phyloP scores from a whole-genome alignment of 768 basidiomycete genomes.

The Suillus tomentosus region DNA sequence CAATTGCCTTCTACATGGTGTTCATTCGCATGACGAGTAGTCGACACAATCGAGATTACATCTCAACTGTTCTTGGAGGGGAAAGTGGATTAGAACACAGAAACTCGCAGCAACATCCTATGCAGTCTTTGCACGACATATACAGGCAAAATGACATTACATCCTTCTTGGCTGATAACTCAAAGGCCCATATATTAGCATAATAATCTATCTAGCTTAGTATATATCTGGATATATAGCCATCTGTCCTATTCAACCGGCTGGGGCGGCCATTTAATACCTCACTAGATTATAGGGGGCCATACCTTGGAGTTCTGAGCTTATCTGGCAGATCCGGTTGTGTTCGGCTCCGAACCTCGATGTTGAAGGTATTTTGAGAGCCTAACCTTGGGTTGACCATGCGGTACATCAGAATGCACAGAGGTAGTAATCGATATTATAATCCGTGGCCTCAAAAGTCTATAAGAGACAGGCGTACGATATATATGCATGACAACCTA shows the following conservation, averaged over 20 bases:
- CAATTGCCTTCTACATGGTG: conserved; percentile 17
- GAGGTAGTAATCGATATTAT: not conserved
- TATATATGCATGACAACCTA: not conserved
- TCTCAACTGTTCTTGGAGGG: not conserved
- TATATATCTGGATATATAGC: not conserved
- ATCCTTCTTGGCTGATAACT: not conserved
- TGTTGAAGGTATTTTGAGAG: not conserved
- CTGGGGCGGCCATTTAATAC: too few species aligned
- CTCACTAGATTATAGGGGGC: not conserved
- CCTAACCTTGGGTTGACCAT: not conserved
- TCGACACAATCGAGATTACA: not conserved
- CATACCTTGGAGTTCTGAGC: not conserved
- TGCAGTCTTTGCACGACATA: not conserved
- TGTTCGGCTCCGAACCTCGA: not conserved
- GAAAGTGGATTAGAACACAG: not conserved
- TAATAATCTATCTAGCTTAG: not conserved
- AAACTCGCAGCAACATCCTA: not conserved
- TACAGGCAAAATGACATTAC: not conserved
- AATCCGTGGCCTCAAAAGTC: not conserved
- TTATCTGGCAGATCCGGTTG: not conserved
- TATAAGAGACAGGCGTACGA: not conserved
- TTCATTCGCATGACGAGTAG: conserved; percentile 9
- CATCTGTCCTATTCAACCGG: not conserved
- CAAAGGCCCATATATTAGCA: not conserved
- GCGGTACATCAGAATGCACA: not conserved